Evolutionary conservation across 305 asterid genomes (phyloP).

Genomic region (Solanum hybrid): DNA sequence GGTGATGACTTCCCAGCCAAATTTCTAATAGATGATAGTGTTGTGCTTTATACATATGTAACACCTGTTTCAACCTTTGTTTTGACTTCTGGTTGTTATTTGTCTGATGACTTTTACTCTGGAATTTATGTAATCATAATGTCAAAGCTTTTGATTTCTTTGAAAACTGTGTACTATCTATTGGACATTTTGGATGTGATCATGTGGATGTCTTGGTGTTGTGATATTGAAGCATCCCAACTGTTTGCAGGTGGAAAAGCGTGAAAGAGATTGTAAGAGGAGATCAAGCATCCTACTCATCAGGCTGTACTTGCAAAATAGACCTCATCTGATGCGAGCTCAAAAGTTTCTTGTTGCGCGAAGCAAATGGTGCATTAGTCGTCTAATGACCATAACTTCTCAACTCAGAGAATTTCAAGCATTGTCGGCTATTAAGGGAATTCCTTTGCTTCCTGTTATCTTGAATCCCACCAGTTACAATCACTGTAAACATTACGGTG

Average conservation of each 20-base stretch:
- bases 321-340: conserved; percentile 78
- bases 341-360: conserved; percentile 73
- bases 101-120: background rate
- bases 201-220: background rate
- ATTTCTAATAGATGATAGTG: background rate
- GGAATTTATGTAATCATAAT: background rate
- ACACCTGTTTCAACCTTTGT: background rate
- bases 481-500: conserved; percentile 31
- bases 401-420: conserved; percentile 98
- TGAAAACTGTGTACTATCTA: conserved; percentile 2
- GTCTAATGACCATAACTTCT: conserved; percentile 90
- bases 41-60: background rate
- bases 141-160: background rate
- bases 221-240: conserved; percentile 20
- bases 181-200: background rate
- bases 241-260: conserved; percentile 73
- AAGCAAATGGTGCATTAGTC: conserved; percentile 88
- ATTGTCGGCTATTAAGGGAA: conserved; percentile 74
- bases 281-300: conserved; percentile 59
- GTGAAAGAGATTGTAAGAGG: conserved; percentile 71
- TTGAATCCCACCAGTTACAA: conserved; percentile 61
- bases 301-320: conserved; percentile 68
- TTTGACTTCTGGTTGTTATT: background rate
- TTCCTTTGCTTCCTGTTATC: conserved; percentile 82
- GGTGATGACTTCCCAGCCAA: background rate